Conservation (phyloP, 495 filamentous ascomycete species). For the Xanthoparmelia taractica region DNA sequence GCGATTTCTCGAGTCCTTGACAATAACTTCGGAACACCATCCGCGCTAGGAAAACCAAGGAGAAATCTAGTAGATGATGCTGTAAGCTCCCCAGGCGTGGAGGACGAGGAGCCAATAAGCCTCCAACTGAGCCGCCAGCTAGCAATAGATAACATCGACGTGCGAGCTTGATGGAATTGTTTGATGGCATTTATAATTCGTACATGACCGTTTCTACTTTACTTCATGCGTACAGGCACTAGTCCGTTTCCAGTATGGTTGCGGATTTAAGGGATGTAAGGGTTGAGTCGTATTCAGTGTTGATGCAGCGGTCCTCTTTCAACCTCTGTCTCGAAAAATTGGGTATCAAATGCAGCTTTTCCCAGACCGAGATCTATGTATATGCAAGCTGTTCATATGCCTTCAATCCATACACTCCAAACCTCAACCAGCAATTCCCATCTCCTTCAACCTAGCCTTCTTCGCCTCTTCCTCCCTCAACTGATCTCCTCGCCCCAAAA, state of each 20-base stretch:
- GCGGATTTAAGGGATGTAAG: no score
- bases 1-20: neutral
- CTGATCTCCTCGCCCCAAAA: conserved; percentile 73
- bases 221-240: no score
- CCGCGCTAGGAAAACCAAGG: neutral
- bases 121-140: neutral
- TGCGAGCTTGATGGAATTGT: no score
- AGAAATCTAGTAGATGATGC: neutral
- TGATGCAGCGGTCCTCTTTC: no score
- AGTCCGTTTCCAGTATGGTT: no score
- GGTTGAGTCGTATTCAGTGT: no score
- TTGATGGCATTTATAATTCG: no score
- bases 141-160: neutral
- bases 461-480: conserved; percentile 69
- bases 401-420: neutral
- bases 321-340: neutral
- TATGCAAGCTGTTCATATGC: neutral
- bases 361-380: neutral
- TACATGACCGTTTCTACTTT: no score
- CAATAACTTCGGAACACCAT: neutral
- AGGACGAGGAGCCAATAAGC: neutral
- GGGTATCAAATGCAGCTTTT: neutral
- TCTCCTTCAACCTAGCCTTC: conserved; percentile 50
- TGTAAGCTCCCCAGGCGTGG: neutral
- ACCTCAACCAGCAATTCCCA: conserved; percentile 28